A percentile compares a stretch with the other conserved stretches of the same genome.
These are phyloP conservation scores for Heterobasidion irregulare DNA, from an alignment of 1,284 basidiomycete genomes.

Conservation along the genomic window DNA sequence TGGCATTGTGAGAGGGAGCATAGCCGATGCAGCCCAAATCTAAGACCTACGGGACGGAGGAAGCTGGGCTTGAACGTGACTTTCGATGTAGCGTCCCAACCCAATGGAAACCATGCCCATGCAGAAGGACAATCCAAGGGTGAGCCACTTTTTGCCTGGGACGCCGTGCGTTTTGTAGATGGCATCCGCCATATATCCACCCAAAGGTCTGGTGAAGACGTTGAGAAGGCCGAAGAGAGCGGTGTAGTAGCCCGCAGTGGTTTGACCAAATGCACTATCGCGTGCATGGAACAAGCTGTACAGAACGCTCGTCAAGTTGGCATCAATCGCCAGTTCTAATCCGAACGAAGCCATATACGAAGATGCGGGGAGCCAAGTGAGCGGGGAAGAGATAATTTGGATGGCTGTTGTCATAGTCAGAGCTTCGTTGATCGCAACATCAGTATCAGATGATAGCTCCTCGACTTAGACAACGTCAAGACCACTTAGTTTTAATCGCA, in stretches of 20 bases:
- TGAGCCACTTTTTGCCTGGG: constrained; percentile 44
- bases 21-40: neutral
- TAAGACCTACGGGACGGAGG: neutral
- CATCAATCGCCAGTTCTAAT: constrained; percentile 51
- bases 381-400: constrained; percentile 31
- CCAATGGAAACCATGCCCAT: constrained; percentile 25
- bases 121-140: constrained; percentile 34
- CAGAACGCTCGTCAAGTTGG: constrained; percentile 43
- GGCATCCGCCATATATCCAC: constrained; percentile 45
- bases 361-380: constrained; percentile 55
- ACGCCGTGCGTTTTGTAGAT: constrained; percentile 38
- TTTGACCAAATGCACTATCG: constrained; percentile 28
- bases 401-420: constrained; percentile 29
- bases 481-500: neutral
- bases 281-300: constrained; percentile 27
- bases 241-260: constrained; percentile 40
- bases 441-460: constrained; percentile 11
- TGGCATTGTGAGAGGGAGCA: neutral
- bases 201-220: constrained; percentile 41
- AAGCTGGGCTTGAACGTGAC: neutral
- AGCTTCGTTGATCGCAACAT: constrained; percentile 43
- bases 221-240: constrained; percentile 45
- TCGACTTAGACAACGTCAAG: neutral
- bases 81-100: neutral
- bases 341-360: constrained; percentile 42